Conservation (phyloP, 2,329 filamentous ascomycete species). For the Talaromyces sp. region DNA sequence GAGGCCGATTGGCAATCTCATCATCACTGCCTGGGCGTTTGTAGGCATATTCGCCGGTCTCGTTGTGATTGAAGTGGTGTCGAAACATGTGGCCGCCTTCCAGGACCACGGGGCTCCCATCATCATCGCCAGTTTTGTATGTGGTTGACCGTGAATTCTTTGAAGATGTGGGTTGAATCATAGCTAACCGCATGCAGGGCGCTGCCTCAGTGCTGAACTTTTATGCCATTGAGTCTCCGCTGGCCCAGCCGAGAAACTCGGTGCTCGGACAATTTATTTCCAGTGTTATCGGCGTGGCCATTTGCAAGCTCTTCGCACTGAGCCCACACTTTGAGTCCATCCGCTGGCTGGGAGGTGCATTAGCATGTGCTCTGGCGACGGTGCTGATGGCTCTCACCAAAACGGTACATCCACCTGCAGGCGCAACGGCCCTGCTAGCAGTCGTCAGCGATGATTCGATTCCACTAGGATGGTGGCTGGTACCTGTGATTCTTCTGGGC, state of each 20-base stretch:
- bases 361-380: conserved; percentile 61
- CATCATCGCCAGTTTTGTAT: conserved; percentile 66
- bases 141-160: conserved; percentile 23
- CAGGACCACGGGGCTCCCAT: conserved; percentile 50
- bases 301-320: conserved; percentile 62
- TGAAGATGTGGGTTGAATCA: too few species aligned
- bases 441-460: conserved; percentile 54
- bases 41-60: conserved; percentile 61
- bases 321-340: conserved; percentile 45
- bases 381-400: conserved; percentile 64
- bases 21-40: conserved; percentile 58
- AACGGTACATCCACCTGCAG: conserved; percentile 68
- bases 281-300: conserved; percentile 54
- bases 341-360: conserved; percentile 60
- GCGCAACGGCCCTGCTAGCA: conserved; percentile 67
- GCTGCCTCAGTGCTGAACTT: conserved; percentile 73
- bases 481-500: conserved; percentile 60
- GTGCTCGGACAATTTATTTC: conserved; percentile 63
- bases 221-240: conserved; percentile 64
- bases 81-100: conserved; percentile 52
- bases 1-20: conserved; percentile 51
- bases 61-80: conserved; percentile 55
- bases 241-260: conserved; percentile 67
- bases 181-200: conserved; percentile 44
- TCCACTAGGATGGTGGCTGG: conserved; percentile 62